These are phyloP conservation scores for Acorus calamus DNA, from an alignment of 106 monocot species.

Conservation along the genomic window DNA sequence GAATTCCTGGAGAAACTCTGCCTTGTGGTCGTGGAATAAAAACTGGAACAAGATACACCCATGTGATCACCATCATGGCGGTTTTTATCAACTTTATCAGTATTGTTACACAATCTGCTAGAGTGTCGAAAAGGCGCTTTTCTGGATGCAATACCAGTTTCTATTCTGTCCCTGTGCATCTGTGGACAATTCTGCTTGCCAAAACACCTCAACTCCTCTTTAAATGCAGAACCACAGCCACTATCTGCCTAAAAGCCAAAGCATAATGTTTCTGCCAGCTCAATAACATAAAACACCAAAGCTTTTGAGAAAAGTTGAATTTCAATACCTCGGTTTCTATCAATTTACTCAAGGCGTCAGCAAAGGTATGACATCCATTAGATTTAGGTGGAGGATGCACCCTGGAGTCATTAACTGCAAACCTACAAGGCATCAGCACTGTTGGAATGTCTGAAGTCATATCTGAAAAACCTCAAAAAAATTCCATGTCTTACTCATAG, in stretches of 20 bases:
- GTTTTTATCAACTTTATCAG: slow-evolving; percentile 3
- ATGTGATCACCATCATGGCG: slow-evolving; percentile 2
- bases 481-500: no score
- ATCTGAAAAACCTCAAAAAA: no score
- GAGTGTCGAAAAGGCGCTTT: slow-evolving; percentile 2
- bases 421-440: neutral
- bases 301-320: neutral
- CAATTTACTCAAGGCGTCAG: neutral
- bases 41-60: neutral
- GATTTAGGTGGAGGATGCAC: no score
- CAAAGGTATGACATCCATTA: neutral
- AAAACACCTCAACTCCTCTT: neutral
- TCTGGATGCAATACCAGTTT: slow-evolving; percentile 1
- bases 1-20: neutral
- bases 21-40: neutral
- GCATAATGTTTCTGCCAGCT: neutral
- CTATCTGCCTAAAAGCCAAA: slow-evolving; percentile 8
- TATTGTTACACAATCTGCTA: neutral
- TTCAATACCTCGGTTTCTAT: neutral
- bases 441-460: no score
- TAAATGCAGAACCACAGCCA: neutral
- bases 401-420: neutral
- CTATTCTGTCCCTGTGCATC: neutral
- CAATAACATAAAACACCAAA: neutral
- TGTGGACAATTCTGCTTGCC: neutral